Percentiles rank a stretch among this genome's conserved stretches.
phyloP scores from a whole-genome alignment of 768 basidiomycete species.

The Russula olivacea region DNA sequence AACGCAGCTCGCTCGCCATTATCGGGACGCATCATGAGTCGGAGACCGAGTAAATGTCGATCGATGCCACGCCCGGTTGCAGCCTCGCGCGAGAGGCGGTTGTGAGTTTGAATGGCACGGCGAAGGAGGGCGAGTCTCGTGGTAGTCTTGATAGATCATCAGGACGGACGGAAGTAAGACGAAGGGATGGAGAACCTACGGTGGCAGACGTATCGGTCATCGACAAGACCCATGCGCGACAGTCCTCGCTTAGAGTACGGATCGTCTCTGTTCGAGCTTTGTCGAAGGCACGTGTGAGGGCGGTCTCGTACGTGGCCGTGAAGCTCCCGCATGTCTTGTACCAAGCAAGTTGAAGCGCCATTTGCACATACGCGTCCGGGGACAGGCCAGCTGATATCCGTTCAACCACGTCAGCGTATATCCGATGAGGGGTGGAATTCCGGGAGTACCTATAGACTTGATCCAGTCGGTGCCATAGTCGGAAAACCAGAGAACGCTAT shows the following conservation, averaged over 20 bases:
- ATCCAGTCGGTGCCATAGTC: conserved; percentile 89
- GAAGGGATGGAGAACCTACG: conserved; percentile 34
- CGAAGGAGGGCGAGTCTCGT: conserved; percentile 49
- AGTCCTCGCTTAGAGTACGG: conserved; percentile 65
- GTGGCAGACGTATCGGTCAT: conserved; percentile 53
- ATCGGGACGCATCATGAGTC: conserved; percentile 50
- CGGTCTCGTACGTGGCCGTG: conserved; percentile 92
- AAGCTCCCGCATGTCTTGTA: conserved; percentile 68
- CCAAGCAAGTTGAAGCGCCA: conserved; percentile 90
- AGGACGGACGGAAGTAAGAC: neutral
- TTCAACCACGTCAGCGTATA: neutral
- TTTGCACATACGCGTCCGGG: conserved; percentile 86
- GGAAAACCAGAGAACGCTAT: conserved; percentile 73
- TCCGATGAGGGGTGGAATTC: neutral
- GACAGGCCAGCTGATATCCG: conserved; percentile 42
- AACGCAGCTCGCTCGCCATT: conserved; percentile 53
- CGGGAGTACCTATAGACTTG: conserved; percentile 54
- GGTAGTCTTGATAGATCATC: conserved; percentile 14
- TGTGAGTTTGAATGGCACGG: conserved; percentile 66
- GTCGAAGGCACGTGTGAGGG: conserved; percentile 78
- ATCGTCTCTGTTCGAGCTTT: conserved; percentile 90
- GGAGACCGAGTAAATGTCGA: conserved; percentile 83
- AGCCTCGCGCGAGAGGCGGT: conserved; percentile 65
- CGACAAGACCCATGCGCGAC: conserved; percentile 67
- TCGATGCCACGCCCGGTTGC: conserved; percentile 82